Base-by-base conservation (phyloP, 1,284 basidiomycete genomes). In the Fomitiporia mediterranea region DNA sequence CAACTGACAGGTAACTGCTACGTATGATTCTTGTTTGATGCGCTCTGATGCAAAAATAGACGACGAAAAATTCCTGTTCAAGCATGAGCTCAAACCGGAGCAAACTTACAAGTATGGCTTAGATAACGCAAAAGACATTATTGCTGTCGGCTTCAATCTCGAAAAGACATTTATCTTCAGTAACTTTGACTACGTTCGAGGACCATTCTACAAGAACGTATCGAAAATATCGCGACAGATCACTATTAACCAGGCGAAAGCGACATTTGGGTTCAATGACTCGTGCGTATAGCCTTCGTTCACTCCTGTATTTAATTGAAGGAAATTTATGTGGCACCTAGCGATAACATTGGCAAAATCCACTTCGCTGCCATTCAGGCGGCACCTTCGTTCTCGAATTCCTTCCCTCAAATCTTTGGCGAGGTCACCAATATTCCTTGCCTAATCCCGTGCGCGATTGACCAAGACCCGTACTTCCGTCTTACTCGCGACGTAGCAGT, bases 11-110 rank as follows among this genome's bases (percentile, higher is more conserved):
- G 93, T 82, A 47, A 49, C 74, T 63, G 23, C 34, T 35, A 34
- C 8, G 3, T 40, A 34, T 59, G 5, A 61, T 27, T 23, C 15
- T 9, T 28, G 37, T 44, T 50, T 55, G 52, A 55, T 47, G n/a
- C 38, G 17, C n/a, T n/a, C n/a, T n/a, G n/a, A n/a, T n/a, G n/a
- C n/a, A n/a, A n/a, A 8, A 21, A 8, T 63, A 93, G 97, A 99
- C 68, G 97, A 99, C 70, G 97, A 99, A 71, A 99, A 99, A 72
- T 99, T 99, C 77, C 73, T 99, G 55, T 97, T 99, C 80, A 97
- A 98, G 72, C 89, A 94, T 53, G 86, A 94, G 61, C 82, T 97
- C 60, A 94, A 92, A 68, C 79, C 92, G 43, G 92, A 98, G 63
- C 89, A 99, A 69, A 92, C 91, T 49, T 83, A 86, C 66, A 78